Conservation (phyloP, 1,284 basidiomycete genomes). For the Ceratorhiza oryzae-sativae region DNA sequence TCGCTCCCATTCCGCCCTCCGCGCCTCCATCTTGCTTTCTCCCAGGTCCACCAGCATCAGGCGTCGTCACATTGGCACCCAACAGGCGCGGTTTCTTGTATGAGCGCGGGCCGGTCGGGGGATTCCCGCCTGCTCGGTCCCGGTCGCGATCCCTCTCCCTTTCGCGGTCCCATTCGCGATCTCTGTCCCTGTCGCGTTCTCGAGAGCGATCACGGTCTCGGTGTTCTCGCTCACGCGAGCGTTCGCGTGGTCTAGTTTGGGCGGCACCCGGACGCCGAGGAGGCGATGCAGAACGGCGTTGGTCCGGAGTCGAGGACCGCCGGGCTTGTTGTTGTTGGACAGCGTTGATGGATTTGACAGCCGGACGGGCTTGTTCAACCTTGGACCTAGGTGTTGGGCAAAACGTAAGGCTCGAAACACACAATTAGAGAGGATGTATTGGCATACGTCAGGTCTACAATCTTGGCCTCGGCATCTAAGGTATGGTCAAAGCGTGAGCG, state of each 20-base stretch:
- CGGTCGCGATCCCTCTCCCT: conserved; percentile 26
- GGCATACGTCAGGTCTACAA: conserved; percentile 23
- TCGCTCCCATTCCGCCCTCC: conserved; percentile 20
- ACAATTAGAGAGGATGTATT: neutral
- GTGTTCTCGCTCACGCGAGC: conserved; percentile 20
- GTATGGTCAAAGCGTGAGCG: neutral
- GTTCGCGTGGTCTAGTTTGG: conserved; percentile 18
- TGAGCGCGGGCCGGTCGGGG: conserved; percentile 76
- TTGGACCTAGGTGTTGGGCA: conserved; percentile 5
- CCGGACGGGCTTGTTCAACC: conserved; percentile 11
- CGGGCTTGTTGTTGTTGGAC: conserved; percentile 24
- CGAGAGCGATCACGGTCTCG: conserved; percentile 17
- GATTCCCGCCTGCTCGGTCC: conserved; percentile 45
- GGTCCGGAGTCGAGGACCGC: conserved; percentile 33
- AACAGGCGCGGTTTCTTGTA: conserved; percentile 76
- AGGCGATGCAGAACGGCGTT: conserved; percentile 30
- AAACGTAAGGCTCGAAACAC: neutral
- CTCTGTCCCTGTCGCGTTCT: neutral
- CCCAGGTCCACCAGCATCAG: neutral
- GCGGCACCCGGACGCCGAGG: conserved; percentile 7
- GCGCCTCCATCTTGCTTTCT: conserved; percentile 23
- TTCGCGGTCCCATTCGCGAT: conserved; percentile 9
- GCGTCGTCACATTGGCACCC: neutral
- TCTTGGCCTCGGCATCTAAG: conserved; percentile 29
- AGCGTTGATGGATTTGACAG: conserved; percentile 30